Percentiles rank a stretch among this genome's conserved stretches.
phyloP scores from a whole-genome alignment of 495 filamentous ascomycete genomes.

The Schizothecium vesticola region DNA sequence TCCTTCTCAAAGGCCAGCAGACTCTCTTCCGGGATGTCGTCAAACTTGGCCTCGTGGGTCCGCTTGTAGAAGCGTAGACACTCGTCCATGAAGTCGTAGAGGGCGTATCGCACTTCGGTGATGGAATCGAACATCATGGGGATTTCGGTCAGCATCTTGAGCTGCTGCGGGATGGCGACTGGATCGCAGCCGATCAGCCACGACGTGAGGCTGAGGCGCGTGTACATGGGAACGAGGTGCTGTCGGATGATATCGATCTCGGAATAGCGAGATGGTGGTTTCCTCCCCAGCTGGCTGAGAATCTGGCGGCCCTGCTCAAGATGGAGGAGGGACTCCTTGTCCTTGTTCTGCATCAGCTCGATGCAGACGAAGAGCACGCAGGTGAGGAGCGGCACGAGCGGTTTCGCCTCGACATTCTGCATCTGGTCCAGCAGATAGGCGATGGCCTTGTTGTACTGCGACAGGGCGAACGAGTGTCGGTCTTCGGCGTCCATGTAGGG shows the following conservation, averaged over 20 bases:
- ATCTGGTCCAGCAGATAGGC: conserved; percentile 36
- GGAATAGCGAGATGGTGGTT: conserved; percentile 13
- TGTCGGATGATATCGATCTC: conserved; percentile 34
- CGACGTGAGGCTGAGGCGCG: conserved; percentile 35
- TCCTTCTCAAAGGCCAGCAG: conserved; percentile 25
- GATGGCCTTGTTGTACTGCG: conserved; percentile 53
- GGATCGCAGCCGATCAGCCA: conserved; percentile 32
- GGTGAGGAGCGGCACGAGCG: conserved; percentile 46
- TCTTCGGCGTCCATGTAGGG: conserved; percentile 31
- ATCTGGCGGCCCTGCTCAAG: conserved; percentile 38
- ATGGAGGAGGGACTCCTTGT: conserved; percentile 38
- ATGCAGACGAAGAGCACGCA: conserved; percentile 57
- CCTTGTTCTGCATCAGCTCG: conserved; percentile 49
- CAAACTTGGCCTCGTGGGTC: conserved; percentile 22
- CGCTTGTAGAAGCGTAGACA: conserved; percentile 28
- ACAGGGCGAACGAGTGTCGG: conserved; percentile 38
- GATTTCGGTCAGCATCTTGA: conserved; percentile 28
- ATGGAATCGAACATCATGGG: conserved; percentile 28
- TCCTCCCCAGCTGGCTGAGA: conserved; percentile 30
- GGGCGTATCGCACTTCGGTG: conserved; percentile 27
- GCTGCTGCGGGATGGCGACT: conserved; percentile 21
- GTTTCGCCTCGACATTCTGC: conserved; percentile 34
- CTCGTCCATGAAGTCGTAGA: conserved; percentile 34
- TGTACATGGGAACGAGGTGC: conserved; percentile 40
- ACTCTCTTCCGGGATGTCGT: conserved; percentile 16